Conservation (phyloP, 345 rosid genomes). For the Pistacia integerrima region DNA sequence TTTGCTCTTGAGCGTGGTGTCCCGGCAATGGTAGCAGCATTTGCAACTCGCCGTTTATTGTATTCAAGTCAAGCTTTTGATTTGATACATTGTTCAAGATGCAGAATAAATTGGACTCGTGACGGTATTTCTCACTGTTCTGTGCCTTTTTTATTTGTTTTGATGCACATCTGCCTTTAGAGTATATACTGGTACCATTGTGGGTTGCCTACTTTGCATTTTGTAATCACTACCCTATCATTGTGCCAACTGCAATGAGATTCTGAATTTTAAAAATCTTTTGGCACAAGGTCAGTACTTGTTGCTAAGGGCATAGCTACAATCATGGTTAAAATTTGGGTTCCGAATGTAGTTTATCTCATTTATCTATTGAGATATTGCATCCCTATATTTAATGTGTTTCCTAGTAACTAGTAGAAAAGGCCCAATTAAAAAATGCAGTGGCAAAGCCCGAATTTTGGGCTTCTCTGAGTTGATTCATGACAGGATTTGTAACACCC, state of each 20-base stretch:
- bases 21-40: constrained; percentile 98
- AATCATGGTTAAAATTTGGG: neutral
- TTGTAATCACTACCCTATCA: neutral
- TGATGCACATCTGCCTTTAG: neutral
- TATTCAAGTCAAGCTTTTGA: constrained; percentile 99
- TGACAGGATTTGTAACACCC: too few relatives aligned
- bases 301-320: neutral
- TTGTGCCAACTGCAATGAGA: neutral
- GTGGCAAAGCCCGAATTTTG: too few relatives aligned
- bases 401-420: neutral
- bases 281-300: neutral
- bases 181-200: neutral
- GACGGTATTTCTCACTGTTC: constrained; percentile 62
- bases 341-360: neutral
- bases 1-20: constrained; percentile 99
- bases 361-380: neutral
- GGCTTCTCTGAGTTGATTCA: too few relatives aligned
- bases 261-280: neutral
- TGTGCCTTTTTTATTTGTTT: constrained; percentile 7
- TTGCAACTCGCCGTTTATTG: constrained; percentile 69
- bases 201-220: neutral
- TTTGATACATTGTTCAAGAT: constrained; percentile 94
- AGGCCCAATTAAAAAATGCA: too few relatives aligned
- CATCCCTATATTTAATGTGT: neutral
- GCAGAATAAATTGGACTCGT: constrained; percentile 99